A percentile compares a stretch with the other conserved stretches of the same genome.
Conservation (phyloP, 352 stramenopile species). For the Phytophthora multivora region DNA sequence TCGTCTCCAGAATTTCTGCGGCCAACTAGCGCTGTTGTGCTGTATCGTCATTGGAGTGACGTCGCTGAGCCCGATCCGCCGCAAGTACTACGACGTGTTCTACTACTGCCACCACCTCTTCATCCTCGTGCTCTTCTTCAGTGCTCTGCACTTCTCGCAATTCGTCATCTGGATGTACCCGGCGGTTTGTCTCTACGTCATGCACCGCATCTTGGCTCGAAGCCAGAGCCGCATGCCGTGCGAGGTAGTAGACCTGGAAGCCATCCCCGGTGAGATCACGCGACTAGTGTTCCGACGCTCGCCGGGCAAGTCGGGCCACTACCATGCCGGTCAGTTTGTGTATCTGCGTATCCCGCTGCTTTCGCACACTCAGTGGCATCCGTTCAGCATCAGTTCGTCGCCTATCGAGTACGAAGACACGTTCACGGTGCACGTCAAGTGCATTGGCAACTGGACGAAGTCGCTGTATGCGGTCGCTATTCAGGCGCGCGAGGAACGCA, state of each 20-base stretch:
- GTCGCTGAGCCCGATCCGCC: slow-evolving; percentile 73
- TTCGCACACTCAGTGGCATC: slow-evolving; percentile 80
- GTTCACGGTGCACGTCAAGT: slow-evolving; percentile 85
- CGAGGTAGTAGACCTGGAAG: slow-evolving; percentile 83
- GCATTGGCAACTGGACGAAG: slow-evolving; percentile 79
- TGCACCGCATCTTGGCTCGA: slow-evolving; percentile 78
- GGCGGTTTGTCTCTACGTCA: slow-evolving; percentile 75
- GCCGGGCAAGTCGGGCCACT: slow-evolving; percentile 75
- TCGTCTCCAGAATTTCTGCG: slow-evolving; percentile 77
- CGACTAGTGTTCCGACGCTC: slow-evolving; percentile 80
- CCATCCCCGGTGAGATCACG: slow-evolving; percentile 82
- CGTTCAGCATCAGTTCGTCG: slow-evolving; percentile 87
- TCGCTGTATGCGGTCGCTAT: slow-evolving; percentile 76
- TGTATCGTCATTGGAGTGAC: slow-evolving; percentile 78
- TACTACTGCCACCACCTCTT: slow-evolving; percentile 91
- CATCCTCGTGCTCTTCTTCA: slow-evolving; percentile 74
- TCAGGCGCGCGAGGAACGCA: slow-evolving; percentile 75
- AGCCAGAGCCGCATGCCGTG: slow-evolving; percentile 74
- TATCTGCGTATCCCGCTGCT: slow-evolving; percentile 78
- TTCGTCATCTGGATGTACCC: slow-evolving; percentile 90
- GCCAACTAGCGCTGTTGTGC: slow-evolving; percentile 70
- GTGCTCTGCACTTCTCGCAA: slow-evolving; percentile 72
- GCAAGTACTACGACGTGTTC: slow-evolving; percentile 85
- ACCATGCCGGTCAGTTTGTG: slow-evolving; percentile 83
- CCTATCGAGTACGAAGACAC: slow-evolving; percentile 86